Evolutionary conservation across 352 stramenopile genomes (phyloP), one percentile per base, ranked within the genome.

Genomic region (Peronospora destructor): DNA sequence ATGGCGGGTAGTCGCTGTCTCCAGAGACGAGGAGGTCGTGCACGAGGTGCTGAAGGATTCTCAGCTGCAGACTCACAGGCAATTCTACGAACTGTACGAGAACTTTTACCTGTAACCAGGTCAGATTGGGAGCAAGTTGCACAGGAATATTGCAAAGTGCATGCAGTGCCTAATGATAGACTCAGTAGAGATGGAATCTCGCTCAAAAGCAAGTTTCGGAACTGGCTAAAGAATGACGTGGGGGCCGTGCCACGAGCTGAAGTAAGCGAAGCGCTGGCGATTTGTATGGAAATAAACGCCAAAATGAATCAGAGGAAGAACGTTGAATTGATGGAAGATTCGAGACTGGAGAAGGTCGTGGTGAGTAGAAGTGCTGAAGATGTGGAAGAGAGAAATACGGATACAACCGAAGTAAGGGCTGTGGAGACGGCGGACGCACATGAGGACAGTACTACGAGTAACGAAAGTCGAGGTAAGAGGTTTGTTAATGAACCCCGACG

Each of bases 161-260:
- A 71, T 32, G 57, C 62, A 30, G 45, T 23, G 19, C 53, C 46
- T 3, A 59, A 59, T 14, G 49, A 55, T 10, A 43, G 62, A 21
- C 6, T 55, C 11, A 46, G 8, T 32, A 51, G 62, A 19, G 62
- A 71, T 35, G 57, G 53, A 10, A 23, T 47, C 1, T 71, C 62
- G 34, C 45, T 71, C 1, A 71, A 59, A 51, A 60, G 46, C 53
- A 71, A 64, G 23, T 71, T 71, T 26, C 53, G 58, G 2, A 52
- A 56, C 13, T 61, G 43, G 58, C 48, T 64, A 13, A 67, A 61
- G 23, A 37, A 45, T n/a, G 47, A 67, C 12, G 38, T 9, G 9
- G 25, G 26, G 0, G 37, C n/a, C 35, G 34, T 55, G 33, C 14
- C 41, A 30, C 41, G 53, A 30, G 25, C 33, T 11, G 53, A 67